phyloP scores from a whole-genome alignment of 495 filamentous ascomycete species.

The Neurospora sp. region DNA sequence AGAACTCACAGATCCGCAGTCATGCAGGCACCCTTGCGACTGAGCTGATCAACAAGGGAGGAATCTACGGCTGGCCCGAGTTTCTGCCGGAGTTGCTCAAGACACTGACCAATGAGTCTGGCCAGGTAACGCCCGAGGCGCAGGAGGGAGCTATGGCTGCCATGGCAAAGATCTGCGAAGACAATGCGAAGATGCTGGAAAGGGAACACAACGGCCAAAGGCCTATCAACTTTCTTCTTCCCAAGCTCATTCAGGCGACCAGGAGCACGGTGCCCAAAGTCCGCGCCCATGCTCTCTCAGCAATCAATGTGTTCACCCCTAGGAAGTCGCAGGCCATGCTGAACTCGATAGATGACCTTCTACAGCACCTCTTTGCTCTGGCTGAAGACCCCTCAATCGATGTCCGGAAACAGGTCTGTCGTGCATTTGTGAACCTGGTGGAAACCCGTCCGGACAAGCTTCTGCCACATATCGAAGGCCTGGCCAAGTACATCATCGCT shows the following conservation, averaged over 20 bases:
- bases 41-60: constrained; percentile 78
- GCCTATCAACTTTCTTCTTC: constrained; percentile 80
- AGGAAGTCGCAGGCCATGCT: constrained; percentile 69
- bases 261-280: constrained; percentile 63
- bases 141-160: constrained; percentile 94
- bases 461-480: constrained; percentile 72
- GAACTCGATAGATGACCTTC: constrained; percentile 63
- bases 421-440: constrained; percentile 84
- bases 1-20: constrained; percentile 70
- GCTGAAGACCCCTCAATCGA: constrained; percentile 64
- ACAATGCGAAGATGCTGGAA: constrained; percentile 81
- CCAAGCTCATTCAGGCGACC: constrained; percentile 82
- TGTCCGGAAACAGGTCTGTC: constrained; percentile 83
- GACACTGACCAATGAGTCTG: constrained; percentile 61
- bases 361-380: constrained; percentile 73
- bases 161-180: constrained; percentile 90
- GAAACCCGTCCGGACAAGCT: constrained; percentile 87
- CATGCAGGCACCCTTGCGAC: constrained; percentile 91
- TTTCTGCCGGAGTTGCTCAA: constrained; percentile 69
- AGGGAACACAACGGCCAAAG: constrained; percentile 76
- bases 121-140: constrained; percentile 53
- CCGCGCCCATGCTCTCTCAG: constrained; percentile 64
- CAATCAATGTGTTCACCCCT: constrained; percentile 85
- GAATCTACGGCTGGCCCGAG: constrained; percentile 85
- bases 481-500: constrained; percentile 86